phyloP scores from a whole-genome alignment of 306 rosid genomes.

The Elaeagnus macrophylla region DNA sequence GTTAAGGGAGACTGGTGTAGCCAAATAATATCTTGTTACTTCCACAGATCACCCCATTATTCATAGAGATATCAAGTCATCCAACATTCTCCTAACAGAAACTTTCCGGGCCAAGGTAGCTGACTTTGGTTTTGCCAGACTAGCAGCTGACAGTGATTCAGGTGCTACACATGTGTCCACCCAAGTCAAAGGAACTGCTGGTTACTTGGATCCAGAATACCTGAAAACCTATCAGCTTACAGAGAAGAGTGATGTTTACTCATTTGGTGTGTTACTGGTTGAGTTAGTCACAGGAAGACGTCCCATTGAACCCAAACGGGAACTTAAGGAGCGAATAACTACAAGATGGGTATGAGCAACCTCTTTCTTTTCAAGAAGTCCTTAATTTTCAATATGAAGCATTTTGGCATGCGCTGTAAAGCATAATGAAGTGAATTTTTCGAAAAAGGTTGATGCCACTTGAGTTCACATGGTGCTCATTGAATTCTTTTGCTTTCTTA shows the following conservation, averaged over 20 bases:
- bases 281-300: conserved; percentile 94
- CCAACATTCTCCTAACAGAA: conserved; percentile 85
- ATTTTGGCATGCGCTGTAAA: not conserved
- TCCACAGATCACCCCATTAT: conserved; percentile 86
- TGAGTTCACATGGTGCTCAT: not conserved
- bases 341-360: conserved; percentile 62
- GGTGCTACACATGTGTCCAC: conserved; percentile 91
- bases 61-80: conserved; percentile 91
- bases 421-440: not conserved
- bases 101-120: conserved; percentile 86
- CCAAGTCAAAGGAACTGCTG: conserved; percentile 98
- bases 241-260: conserved; percentile 93
- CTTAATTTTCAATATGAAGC: not conserved
- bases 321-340: conserved; percentile 63
- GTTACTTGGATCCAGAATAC: conserved; percentile 98
- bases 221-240: conserved; percentile 86
- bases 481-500: not conserved
- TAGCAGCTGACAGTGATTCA: conserved; percentile 76
- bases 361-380: conserved; percentile 16
- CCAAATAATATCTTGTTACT: not conserved
- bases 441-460: not conserved
- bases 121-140: conserved; percentile 92
- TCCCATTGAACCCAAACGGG: conserved; percentile 82
- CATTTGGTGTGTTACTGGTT: conserved; percentile 86
- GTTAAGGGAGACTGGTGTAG: conserved; percentile 20